Conservation (phyloP, 176 grass and related monocot species). For the Musa schizocarpa region DNA sequence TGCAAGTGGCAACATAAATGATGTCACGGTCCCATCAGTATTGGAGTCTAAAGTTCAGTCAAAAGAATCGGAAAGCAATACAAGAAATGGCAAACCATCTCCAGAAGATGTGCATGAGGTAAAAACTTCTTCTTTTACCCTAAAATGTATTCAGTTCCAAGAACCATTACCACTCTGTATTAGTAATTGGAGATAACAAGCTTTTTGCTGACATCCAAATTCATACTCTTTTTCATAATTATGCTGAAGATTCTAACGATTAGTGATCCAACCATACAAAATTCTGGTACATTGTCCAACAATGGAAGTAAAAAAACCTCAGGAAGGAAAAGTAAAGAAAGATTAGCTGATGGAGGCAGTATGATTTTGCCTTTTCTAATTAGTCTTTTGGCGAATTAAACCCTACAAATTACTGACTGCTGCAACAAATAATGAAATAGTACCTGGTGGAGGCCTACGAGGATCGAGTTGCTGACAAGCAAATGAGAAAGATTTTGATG, state of each 20-base stretch:
- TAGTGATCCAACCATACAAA: no score
- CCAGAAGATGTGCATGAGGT: conserved; percentile 96
- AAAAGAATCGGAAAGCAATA: conserved; percentile 42
- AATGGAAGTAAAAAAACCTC: no score
- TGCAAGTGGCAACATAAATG: conserved; percentile 67
- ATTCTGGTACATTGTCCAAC: no score
- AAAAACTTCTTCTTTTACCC: not conserved
- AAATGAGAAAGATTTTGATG: conserved; percentile 49
- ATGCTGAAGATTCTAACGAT: no score
- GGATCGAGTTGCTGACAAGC: conserved; percentile 49
- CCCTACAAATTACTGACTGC: not conserved
- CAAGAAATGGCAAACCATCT: conserved; percentile 61
- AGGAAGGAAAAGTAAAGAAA: no score
- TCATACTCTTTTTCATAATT: not conserved
- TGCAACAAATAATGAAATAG: conserved; percentile 29
- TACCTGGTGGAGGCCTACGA: conserved; percentile 80
- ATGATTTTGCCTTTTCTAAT: not conserved
- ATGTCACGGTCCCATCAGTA: conserved; percentile 71
- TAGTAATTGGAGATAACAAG: no score
- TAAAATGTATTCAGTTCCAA: no score
- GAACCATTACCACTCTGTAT: no score
- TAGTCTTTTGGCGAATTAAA: not conserved
- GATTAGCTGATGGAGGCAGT: not conserved
- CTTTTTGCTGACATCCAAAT: not conserved
- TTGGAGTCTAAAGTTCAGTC: conserved; percentile 71